phyloP scores from a whole-genome alignment of 108 stramenopile species.

The Hondaea fermentalgiana region DNA sequence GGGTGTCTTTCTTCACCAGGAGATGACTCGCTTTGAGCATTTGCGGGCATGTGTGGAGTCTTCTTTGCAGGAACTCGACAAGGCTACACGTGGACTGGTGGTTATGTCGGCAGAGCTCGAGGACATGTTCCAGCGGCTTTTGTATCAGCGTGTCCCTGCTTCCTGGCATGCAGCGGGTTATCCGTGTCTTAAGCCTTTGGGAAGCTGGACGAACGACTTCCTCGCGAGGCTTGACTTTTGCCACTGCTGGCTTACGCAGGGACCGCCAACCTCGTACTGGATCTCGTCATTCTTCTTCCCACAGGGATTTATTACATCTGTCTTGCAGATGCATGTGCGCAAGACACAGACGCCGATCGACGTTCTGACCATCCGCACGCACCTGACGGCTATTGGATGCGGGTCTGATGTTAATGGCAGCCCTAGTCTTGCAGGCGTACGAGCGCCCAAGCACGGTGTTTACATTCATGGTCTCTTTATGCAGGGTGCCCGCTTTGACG shows the following conservation, averaged over 20 bases:
- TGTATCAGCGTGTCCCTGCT: constrained; percentile 43
- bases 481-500: constrained; percentile 51
- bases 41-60: constrained; percentile 35
- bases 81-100: constrained; percentile 42
- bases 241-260: constrained; percentile 33
- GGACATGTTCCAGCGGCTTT: constrained; percentile 44
- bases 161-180: constrained; percentile 48
- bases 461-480: constrained; percentile 53
- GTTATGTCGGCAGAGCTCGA: constrained; percentile 49
- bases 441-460: constrained; percentile 39
- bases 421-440: not conserved
- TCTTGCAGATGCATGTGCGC: constrained; percentile 45
- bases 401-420: not conserved
- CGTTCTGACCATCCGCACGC: constrained; percentile 29
- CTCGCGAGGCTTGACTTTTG: constrained; percentile 33
- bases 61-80: constrained; percentile 34
- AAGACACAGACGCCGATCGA: constrained; percentile 42
- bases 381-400: constrained; percentile 24
- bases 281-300: constrained; percentile 53
- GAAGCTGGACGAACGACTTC: constrained; percentile 45
- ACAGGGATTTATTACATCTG: constrained; percentile 52
- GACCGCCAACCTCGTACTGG: constrained; percentile 46
- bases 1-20: constrained; percentile 47
- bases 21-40: constrained; percentile 44
- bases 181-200: constrained; percentile 49